Evolutionary conservation across 345 rosid species (phyloP).

Genomic region (Eucalyptus urophylla): DNA sequence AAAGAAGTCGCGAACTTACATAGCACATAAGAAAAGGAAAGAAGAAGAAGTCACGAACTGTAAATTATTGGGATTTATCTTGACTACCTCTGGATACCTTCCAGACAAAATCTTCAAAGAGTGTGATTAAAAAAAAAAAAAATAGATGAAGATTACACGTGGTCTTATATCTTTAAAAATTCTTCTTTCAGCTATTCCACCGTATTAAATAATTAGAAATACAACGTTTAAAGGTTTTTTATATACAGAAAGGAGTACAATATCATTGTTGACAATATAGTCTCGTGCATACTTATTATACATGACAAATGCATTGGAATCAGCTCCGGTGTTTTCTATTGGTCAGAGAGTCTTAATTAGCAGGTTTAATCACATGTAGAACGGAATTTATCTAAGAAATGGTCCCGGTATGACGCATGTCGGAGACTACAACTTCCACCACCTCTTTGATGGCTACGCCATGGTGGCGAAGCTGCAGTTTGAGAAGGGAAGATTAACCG

Average conservation of each 20-base stretch:
- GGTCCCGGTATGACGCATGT: constrained; percentile 88
- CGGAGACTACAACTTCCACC: constrained; percentile 70
- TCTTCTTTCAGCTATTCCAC: neutral
- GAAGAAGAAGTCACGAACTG: neutral
- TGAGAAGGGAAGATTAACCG: constrained; percentile 43
- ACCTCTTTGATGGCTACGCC: constrained; percentile 93
- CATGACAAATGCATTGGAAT: neutral
- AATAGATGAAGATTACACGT: neutral
- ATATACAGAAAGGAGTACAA: neutral
- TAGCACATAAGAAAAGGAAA: neutral
- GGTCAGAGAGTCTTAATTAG: neutral
- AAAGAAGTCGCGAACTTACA: neutral
- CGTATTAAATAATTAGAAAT: neutral
- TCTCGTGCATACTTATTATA: neutral
- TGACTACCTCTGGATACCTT: neutral
- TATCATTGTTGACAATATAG: neutral
- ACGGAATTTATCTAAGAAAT: constrained; percentile 83
- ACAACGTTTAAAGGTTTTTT: neutral
- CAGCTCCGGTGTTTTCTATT: neutral
- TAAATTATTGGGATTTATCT: neutral
- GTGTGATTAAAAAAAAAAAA: no score
- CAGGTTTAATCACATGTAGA: constrained; percentile 33
- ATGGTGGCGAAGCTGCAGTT: constrained; percentile 61
- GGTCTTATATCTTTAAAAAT: neutral
- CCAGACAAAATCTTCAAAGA: neutral